Evolutionary conservation across 805 yeast genomes (phyloP).

Genomic region (Metschnikowia colocasiae): DNA sequence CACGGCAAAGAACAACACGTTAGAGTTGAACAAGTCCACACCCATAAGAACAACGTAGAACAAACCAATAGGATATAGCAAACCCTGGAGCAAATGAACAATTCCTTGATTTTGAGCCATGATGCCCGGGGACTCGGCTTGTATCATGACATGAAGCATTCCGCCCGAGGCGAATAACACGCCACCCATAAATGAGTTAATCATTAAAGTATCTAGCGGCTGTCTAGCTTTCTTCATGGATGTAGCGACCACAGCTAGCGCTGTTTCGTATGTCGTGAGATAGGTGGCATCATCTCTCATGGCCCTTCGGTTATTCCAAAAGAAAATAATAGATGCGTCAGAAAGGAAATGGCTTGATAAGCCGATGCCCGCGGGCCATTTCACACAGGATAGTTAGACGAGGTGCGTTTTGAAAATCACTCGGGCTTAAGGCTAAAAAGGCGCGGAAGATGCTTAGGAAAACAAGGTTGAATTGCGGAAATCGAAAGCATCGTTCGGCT

Average conservation of each 20-base stretch:
- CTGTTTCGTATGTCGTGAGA: conserved; percentile 76
- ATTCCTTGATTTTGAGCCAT: conserved; percentile 47
- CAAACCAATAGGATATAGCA: conserved; percentile 65
- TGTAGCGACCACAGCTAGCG: conserved; percentile 80
- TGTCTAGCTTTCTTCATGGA: conserved; percentile 79
- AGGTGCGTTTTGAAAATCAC: not conserved
- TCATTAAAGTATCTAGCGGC: conserved; percentile 51
- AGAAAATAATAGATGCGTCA: not conserved
- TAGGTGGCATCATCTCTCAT: conserved; percentile 37
- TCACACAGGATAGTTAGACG: not conserved
- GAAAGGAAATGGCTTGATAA: not conserved
- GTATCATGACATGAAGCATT: conserved; percentile 57
- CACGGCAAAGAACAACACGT: conserved; percentile 65
- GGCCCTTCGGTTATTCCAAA: not conserved
- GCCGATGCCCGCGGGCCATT: not conserved
- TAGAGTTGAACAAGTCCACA: conserved; percentile 71
- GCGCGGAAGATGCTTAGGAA: conserved; percentile 13
- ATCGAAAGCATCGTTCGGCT: conserved; percentile 6
- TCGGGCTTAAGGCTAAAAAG: conserved; percentile 2
- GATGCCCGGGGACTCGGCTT: conserved; percentile 47
- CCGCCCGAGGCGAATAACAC: conserved; percentile 68
- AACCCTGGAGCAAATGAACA: conserved; percentile 54
- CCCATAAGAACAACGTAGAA: conserved; percentile 75
- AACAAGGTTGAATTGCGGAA: conserved; percentile 12
- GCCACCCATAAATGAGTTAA: conserved; percentile 70